A percentile compares a stretch with the other conserved stretches of the same genome.
These are phyloP conservation scores for Termitomyces sp. DNA, from an alignment of 768 basidiomycete species.

Conservation along the genomic window DNA sequence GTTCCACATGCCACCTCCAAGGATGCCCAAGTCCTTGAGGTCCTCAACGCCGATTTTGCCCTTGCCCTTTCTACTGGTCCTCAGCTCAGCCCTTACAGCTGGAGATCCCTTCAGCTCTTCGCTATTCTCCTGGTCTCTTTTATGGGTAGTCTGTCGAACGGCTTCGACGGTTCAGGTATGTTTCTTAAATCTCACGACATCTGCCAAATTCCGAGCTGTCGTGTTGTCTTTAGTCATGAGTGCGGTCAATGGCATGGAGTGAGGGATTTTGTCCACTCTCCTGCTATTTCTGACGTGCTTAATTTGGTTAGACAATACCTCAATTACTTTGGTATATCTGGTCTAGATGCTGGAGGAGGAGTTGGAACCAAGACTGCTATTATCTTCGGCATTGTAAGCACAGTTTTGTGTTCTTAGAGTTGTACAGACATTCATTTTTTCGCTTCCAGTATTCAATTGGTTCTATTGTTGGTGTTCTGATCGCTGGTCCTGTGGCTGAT, in stretches of 20 bases:
- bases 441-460: constrained; percentile 39
- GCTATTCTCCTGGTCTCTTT: constrained; percentile 39
- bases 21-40: constrained; percentile 24
- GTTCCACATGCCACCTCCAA: constrained; percentile 5
- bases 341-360: constrained; percentile 38
- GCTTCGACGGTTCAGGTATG: constrained; percentile 45
- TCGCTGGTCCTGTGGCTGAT: constrained; percentile 42
- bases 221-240: constrained; percentile 35
- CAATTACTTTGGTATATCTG: constrained; percentile 37
- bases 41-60: constrained; percentile 39
- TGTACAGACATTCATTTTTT: neutral
- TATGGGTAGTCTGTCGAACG: constrained; percentile 45
- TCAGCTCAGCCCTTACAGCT: constrained; percentile 35
- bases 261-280: constrained; percentile 12
- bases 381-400: constrained; percentile 42
- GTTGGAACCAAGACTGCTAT: constrained; percentile 41
- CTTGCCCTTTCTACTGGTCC: constrained; percentile 42
- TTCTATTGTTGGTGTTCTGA: constrained; percentile 33
- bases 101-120: constrained; percentile 39
- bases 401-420: neutral
- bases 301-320: constrained; percentile 33
- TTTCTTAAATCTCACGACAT: neutral
- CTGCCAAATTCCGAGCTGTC: neutral
- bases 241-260: constrained; percentile 47
- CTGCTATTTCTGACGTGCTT: neutral